Conservation (phyloP, 768 basidiomycete genomes). For the Lactifluus rugatus region DNA sequence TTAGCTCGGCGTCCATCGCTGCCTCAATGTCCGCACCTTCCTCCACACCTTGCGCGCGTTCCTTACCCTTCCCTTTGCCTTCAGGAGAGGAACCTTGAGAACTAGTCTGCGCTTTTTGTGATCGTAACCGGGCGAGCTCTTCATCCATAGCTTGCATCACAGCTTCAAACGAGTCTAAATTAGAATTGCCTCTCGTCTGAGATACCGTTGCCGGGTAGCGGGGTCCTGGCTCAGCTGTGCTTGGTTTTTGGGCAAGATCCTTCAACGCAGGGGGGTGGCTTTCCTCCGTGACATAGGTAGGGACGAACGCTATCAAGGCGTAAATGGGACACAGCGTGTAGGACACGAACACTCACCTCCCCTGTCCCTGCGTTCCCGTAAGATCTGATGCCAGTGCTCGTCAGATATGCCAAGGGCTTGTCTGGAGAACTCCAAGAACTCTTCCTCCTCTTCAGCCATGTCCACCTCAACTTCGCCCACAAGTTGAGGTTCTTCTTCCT, state of each 20-base stretch:
- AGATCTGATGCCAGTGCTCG: slow-evolving; percentile 82
- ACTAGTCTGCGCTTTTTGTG: slow-evolving; percentile 17
- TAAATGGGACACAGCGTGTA: background rate
- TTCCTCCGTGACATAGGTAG: slow-evolving; percentile 15
- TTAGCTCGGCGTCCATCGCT: slow-evolving; percentile 85
- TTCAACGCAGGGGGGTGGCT: slow-evolving; percentile 3
- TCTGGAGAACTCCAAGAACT: slow-evolving; percentile 91
- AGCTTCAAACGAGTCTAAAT: slow-evolving; percentile 85
- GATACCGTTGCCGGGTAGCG: slow-evolving; percentile 21
- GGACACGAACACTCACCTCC: slow-evolving; percentile 55
- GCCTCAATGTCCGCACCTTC: slow-evolving; percentile 65
- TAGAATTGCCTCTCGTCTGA: slow-evolving; percentile 46
- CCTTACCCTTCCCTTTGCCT: slow-evolving; percentile 40
- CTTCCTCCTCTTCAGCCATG: slow-evolving; percentile 89
- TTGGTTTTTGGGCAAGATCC: background rate
- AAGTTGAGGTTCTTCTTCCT: slow-evolving; percentile 72
- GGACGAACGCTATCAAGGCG: slow-evolving; percentile 21
- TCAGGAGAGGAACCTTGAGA: background rate
- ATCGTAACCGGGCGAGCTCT: slow-evolving; percentile 50
- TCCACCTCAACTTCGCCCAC: slow-evolving; percentile 81
- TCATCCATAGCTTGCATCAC: slow-evolving; percentile 95
- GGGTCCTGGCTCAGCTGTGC: background rate
- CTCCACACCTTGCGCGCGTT: slow-evolving; percentile 35
- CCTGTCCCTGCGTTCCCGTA: slow-evolving; percentile 63
- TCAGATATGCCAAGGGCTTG: slow-evolving; percentile 84